Conservation (phyloP, 371 early-diverging fungal genomes). For the Syncephalastrum sp. region DNA sequence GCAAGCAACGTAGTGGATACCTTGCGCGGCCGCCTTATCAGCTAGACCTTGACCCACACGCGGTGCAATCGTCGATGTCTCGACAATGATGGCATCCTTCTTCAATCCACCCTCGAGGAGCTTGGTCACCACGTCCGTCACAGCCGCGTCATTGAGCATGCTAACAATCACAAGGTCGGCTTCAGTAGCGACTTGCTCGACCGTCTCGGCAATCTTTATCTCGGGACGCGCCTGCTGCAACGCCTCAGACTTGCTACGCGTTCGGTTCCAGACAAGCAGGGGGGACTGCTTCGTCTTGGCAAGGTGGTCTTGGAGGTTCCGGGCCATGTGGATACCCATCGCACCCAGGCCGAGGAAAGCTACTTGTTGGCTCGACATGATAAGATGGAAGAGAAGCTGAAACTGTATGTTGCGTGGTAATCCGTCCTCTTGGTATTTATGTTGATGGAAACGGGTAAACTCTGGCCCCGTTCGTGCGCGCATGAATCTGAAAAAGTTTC, state of each 20-base stretch:
- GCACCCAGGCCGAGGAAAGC: slow-evolving; percentile 59
- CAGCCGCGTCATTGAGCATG: slow-evolving; percentile 49
- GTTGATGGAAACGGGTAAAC: too few species aligned
- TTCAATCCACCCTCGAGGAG: slow-evolving; percentile 20
- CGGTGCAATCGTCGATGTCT: slow-evolving; percentile 44
- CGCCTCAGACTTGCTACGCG: slow-evolving; percentile 32
- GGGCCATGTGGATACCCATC: slow-evolving; percentile 53
- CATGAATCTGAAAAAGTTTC: too few species aligned
- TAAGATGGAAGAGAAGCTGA: too few species aligned
- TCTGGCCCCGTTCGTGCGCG: too few species aligned
- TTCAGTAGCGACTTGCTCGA: slow-evolving; percentile 26
- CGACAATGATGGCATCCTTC: slow-evolving; percentile 34
- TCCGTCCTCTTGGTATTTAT: too few species aligned
- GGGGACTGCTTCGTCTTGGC: slow-evolving; percentile 20
- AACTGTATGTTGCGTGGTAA: too few species aligned
- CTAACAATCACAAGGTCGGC: slow-evolving; percentile 53
- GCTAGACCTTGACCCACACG: slow-evolving; percentile 14
- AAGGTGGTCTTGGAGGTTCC: slow-evolving; percentile 28
- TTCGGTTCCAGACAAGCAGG: slow-evolving; percentile 54
- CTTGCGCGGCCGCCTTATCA: slow-evolving; percentile 6
- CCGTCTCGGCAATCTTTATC: slow-evolving; percentile 23
- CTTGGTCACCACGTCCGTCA: slow-evolving; percentile 18
- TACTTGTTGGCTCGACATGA: slow-evolving; percentile 17
- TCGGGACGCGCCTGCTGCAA: slow-evolving; percentile 24
- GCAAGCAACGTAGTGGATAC: slow-evolving; percentile 28